A percentile compares a stretch with the other conserved stretches of the same genome.
These are phyloP conservation scores for Andrographis paniculata DNA, from an alignment of 305 asterid genomes.

Conservation along the genomic window DNA sequence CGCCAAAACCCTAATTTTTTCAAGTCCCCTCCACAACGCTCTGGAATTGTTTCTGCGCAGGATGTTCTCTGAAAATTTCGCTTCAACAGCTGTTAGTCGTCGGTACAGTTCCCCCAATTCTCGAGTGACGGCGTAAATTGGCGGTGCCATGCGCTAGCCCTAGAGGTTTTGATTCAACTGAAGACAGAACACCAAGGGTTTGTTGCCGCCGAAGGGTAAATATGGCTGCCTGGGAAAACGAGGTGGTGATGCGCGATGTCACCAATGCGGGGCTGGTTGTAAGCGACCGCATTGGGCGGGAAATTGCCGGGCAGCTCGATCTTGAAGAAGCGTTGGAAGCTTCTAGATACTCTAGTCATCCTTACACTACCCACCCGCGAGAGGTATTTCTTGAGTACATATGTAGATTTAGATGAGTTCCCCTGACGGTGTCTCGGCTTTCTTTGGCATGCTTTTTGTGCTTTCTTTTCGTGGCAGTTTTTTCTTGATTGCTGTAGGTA, in stretches of 20 bases:
- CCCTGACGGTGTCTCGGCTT: too few relatives aligned
- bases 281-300: conserved; percentile 76
- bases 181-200: conserved; percentile 4
- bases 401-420: too few relatives aligned
- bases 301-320: conserved; percentile 63
- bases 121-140: conserved; percentile 18
- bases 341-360: conserved; percentile 90
- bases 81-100: not conserved
- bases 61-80: not conserved
- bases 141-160: conserved; percentile 20
- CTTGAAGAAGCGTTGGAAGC: conserved; percentile 93
- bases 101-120: not conserved
- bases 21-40: conserved; percentile 19
- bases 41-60: conserved; percentile 4
- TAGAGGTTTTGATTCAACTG: conserved; percentile 12
- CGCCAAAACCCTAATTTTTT: conserved; percentile 31
- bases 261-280: conserved; percentile 84
- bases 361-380: conserved; percentile 85
- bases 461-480: too few relatives aligned
- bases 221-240: conserved; percentile 57
- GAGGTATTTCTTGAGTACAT: conserved; percentile 42
- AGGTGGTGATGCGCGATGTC: conserved; percentile 86
- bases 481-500: too few relatives aligned
- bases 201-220: not conserved
- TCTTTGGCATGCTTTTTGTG: too few relatives aligned